These are phyloP conservation scores for Penicillium sp. DNA, from an alignment of 2,329 filamentous ascomycete genomes.

Conservation along the genomic window DNA sequence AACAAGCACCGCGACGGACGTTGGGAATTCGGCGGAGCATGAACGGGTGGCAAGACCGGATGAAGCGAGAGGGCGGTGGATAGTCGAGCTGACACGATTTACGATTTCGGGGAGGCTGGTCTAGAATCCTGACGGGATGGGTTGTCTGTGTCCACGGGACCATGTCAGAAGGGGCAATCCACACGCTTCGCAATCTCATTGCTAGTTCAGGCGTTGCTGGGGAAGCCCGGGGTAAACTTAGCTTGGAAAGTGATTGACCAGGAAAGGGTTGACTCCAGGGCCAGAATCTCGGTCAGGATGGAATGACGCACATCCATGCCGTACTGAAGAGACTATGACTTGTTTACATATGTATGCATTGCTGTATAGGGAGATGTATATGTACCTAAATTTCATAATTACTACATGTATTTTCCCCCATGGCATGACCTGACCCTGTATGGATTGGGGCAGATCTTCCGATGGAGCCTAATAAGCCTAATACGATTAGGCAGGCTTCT, in stretches of 20 bases:
- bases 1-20: slow-evolving; percentile 35
- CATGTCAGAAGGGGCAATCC: slow-evolving; percentile 1
- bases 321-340: slow-evolving; percentile 1
- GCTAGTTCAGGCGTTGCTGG: slow-evolving; percentile 3
- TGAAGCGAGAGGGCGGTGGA: slow-evolving; percentile 32
- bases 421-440: background rate
- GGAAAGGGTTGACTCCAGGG: slow-evolving; percentile 5
- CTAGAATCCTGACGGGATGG: slow-evolving; percentile 10
- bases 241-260: slow-evolving; percentile 11
- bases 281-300: slow-evolving; percentile 4
- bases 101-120: background rate
- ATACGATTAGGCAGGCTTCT: background rate
- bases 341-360: slow-evolving; percentile 10
- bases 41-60: slow-evolving; percentile 43
- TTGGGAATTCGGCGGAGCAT: slow-evolving; percentile 44
- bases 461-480: slow-evolving; percentile 8
- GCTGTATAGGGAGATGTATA: background rate
- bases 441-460: slow-evolving; percentile 3
- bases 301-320: slow-evolving; percentile 10
- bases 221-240: slow-evolving; percentile 1
- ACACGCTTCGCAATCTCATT: slow-evolving; percentile 10
- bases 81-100: slow-evolving; percentile 8
- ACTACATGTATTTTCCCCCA: background rate
- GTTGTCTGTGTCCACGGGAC: slow-evolving; percentile 1
- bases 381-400: slow-evolving; percentile 2